phyloP scores from a whole-genome alignment of 2,329 filamentous ascomycete genomes.

The Exophiala alcalophila region DNA sequence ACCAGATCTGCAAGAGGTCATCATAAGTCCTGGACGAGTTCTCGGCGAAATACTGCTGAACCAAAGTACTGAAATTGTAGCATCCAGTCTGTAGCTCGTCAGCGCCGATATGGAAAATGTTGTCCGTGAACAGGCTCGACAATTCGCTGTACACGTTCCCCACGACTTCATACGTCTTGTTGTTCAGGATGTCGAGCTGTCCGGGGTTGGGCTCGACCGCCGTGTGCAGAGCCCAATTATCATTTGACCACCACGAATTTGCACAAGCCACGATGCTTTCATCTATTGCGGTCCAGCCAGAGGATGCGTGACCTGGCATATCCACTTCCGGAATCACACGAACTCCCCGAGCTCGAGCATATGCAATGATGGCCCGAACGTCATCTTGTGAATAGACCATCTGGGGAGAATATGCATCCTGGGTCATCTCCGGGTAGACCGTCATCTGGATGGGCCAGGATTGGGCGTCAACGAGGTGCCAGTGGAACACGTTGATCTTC shows the following conservation, averaged over 20 bases:
- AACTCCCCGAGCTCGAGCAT: conserved; percentile 55
- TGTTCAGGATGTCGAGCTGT: conserved; percentile 55
- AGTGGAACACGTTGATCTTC: conserved; percentile 58
- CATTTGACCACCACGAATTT: conserved; percentile 61
- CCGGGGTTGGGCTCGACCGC: conserved; percentile 57
- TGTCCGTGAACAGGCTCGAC: conserved; percentile 50
- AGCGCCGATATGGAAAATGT: conserved; percentile 56
- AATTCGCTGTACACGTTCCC: conserved; percentile 55
- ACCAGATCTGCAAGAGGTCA: conserved; percentile 55
- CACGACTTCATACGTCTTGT: conserved; percentile 55
- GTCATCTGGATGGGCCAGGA: conserved; percentile 55
- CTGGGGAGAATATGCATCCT: conserved; percentile 53
- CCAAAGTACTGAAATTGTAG: conserved; percentile 56
- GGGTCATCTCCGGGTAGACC: conserved; percentile 51
- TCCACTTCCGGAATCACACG: conserved; percentile 61
- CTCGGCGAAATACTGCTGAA: conserved; percentile 50
- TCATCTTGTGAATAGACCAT: conserved; percentile 47
- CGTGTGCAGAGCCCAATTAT: conserved; percentile 54
- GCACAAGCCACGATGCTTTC: conserved; percentile 55
- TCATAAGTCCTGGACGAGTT: conserved; percentile 51
- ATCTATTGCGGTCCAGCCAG: conserved; percentile 57
- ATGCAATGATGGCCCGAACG: conserved; percentile 47
- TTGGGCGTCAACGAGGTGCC: conserved; percentile 56
- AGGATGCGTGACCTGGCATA: conserved; percentile 58
- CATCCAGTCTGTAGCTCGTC: conserved; percentile 56